Conservation (phyloP, 192 early-diverging fungal genomes). For the Entomortierella parvispora region DNA sequence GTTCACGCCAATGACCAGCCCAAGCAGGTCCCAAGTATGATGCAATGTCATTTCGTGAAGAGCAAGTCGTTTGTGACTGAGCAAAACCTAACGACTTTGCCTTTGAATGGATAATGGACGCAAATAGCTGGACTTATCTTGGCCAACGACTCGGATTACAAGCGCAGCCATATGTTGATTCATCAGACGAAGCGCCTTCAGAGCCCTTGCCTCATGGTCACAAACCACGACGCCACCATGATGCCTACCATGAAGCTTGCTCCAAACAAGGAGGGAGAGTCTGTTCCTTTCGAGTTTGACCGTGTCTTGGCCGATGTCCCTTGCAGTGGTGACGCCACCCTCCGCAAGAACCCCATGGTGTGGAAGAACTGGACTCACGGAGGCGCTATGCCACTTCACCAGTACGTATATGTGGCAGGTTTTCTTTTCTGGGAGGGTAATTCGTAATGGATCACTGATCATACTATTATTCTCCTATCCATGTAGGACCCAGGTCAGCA, state of each 20-base stretch:
- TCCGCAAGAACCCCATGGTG: constrained; percentile 94
- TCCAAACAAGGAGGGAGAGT: constrained; percentile 39
- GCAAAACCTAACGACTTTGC: background rate
- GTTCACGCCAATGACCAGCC: constrained; percentile 70
- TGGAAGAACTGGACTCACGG: constrained; percentile 89
- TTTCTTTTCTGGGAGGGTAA: too few relatives aligned
- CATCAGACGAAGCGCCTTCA: constrained; percentile 95
- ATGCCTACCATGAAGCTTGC: constrained; percentile 36
- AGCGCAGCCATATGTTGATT: constrained; percentile 92
- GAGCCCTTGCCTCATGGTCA: constrained; percentile 92
- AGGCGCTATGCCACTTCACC: constrained; percentile 83
- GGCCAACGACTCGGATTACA: constrained; percentile 96
- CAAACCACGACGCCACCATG: constrained; percentile 92
- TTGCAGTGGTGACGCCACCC: constrained; percentile 97
- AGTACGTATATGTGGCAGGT: constrained; percentile 41
- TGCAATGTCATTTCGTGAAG: background rate
- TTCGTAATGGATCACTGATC: background rate
- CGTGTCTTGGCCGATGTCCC: constrained; percentile 97
- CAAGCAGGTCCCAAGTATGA: constrained; percentile 64
- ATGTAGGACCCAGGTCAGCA: constrained; percentile 85
- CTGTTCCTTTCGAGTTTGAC: constrained; percentile 86
- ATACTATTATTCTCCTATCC: background rate
- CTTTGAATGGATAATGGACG: background rate
- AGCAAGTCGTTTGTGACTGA: background rate
- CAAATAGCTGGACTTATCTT: constrained; percentile 82